phyloP scores from a whole-genome alignment of 208 protist species.

The Crithidia sp. region DNA sequence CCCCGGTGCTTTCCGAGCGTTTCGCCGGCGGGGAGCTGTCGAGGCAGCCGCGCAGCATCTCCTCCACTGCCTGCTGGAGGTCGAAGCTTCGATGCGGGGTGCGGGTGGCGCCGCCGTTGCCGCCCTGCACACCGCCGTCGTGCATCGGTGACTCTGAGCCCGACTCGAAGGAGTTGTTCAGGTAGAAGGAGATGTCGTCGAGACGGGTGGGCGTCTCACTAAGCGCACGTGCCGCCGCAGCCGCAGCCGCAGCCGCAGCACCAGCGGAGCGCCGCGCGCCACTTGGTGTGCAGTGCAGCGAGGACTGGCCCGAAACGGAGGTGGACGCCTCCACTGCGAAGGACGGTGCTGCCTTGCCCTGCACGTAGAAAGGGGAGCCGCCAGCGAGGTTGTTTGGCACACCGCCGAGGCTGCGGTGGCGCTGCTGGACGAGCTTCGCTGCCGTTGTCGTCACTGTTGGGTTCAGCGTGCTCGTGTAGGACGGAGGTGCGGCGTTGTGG shows the following conservation, averaged over 20 bases:
- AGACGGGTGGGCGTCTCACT: conserved; percentile 26
- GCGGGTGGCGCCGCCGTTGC: not conserved
- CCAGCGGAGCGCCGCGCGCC: conserved; percentile 19
- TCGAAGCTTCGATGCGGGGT: conserved; percentile 24
- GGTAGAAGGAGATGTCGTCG: conserved; percentile 30
- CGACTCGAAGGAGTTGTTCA: conserved; percentile 38
- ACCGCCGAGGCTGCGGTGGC: conserved; percentile 3
- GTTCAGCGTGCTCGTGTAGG: not conserved
- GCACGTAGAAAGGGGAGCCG: conserved; percentile 9
- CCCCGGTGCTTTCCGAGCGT: conserved; percentile 11
- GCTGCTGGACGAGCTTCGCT: conserved; percentile 15
- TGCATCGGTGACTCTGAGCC: conserved; percentile 23
- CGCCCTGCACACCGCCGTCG: not conserved
- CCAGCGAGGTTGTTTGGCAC: not conserved
- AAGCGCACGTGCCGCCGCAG: not conserved
- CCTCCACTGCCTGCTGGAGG: conserved; percentile 35
- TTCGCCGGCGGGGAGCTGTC: conserved; percentile 31
- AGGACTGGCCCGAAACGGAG: conserved; percentile 2
- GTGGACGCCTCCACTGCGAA: not conserved
- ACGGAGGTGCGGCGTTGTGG: conserved; percentile 2
- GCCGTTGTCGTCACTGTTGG: not conserved
- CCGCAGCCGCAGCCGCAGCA: conserved; percentile 8
- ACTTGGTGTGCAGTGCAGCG: conserved; percentile 30
- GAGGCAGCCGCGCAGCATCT: conserved; percentile 37
- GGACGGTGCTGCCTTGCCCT: not conserved